Evolutionary conservation across 805 yeast genomes (phyloP), one percentile per base, ranked within the genome.

Genomic region (Kodamaea sagamina): DNA sequence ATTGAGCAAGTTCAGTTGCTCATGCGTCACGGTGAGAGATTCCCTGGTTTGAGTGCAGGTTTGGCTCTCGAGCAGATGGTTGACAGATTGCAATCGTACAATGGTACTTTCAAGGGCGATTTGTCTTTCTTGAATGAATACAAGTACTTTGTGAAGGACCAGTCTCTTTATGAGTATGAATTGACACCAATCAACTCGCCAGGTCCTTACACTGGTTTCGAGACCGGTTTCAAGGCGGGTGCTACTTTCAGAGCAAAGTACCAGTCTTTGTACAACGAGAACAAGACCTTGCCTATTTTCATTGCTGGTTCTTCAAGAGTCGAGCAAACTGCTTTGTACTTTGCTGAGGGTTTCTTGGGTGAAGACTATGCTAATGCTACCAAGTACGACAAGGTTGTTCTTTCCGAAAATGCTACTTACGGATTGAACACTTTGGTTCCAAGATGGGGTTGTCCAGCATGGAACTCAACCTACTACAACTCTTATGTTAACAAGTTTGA

Each of bases 11-110:
- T 54, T 29, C 59, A 55, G 35, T 49, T 53, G 43, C 29, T 47
- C 39, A 52, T 56, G 40, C 47, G 59, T 40, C 59, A 55, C 32
- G 59, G 59, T 11, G 59, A 55, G 38, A 44, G 59, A 36, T 55
- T 49, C 48, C 58, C 59, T 1, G 52, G 57, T 22, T 47, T 45
- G 35, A 24, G 44, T 26, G 32, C 32, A 10, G 60, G 60, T 4
- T 37, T 42, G 44, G 26, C 21, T 18, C 43, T 49, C 32, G 51
- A 52, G 46, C 41, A 51, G 10, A 41, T 52, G 37, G 38, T 46
- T 48, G 26, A 27, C 25, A 54, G 52, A 44, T 38, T 55, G 31
- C 41, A 46, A 32, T 21, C 41, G 32, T 52, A 51, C 54, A 51
- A 49, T 40, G 46, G 49, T 15, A 46, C 57, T 3, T 49, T 49